These are phyloP conservation scores for Ustilago crameri DNA, from an alignment of 1,284 basidiomycete genomes.

Conservation along the genomic window DNA sequence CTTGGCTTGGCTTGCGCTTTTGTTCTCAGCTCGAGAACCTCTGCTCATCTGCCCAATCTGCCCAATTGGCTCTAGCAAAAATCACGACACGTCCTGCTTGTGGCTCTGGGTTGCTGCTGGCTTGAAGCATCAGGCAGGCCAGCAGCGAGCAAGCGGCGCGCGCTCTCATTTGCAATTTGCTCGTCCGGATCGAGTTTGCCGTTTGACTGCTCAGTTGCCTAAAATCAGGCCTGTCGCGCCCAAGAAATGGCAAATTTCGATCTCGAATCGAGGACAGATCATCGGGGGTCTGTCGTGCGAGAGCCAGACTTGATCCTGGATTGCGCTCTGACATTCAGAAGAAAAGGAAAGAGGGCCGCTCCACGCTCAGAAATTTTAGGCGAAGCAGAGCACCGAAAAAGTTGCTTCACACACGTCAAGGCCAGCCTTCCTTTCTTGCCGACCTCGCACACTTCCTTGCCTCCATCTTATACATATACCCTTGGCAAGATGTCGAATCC, in stretches of 20 bases:
- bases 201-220: slow-evolving; percentile 15
- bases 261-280: not conserved
- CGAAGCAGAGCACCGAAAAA: slow-evolving; percentile 1
- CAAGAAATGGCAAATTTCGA: not conserved
- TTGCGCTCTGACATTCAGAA: slow-evolving; percentile 1
- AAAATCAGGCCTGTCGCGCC: not conserved
- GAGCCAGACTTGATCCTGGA: too few relatives aligned
- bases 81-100: slow-evolving; percentile 34
- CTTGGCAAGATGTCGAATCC: slow-evolving; percentile 43
- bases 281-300: too few relatives aligned
- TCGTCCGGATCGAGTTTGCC: slow-evolving; percentile 1
- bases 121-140: too few relatives aligned
- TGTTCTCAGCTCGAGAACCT: not conserved
- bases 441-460: too few relatives aligned
- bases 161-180: slow-evolving; percentile 4
- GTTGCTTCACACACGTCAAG: not conserved
- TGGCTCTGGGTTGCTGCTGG: not conserved
- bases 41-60: slow-evolving; percentile 15
- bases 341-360: slow-evolving; percentile 4
- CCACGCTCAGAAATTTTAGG: slow-evolving; percentile 33
- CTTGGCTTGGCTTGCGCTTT: not conserved
- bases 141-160: not conserved
- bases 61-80: not conserved
- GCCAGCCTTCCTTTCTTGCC: too few relatives aligned
- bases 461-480: not conserved